These are phyloP conservation scores for Chrysophaeum taylorii DNA, from an alignment of 352 stramenopile genomes.

Conservation along the genomic window DNA sequence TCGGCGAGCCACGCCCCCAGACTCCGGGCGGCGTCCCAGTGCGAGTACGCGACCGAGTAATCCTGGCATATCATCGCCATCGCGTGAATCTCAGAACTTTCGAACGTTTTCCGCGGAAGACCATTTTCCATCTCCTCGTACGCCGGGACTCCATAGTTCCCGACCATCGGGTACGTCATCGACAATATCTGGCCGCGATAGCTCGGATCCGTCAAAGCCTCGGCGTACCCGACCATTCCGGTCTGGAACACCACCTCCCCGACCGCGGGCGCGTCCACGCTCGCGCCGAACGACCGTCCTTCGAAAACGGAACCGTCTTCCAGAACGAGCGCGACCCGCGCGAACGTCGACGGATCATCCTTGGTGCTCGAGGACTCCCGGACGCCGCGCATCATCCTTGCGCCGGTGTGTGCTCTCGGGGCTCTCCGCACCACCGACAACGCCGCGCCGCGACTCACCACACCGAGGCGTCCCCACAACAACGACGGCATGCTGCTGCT, in stretches of 20 bases:
- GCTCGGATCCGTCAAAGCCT: slow-evolving; percentile 93
- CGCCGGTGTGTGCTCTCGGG: too few species aligned
- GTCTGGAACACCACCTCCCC: slow-evolving; percentile 93
- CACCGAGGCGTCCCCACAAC: too few species aligned
- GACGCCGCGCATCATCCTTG: too few species aligned
- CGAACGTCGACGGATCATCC: slow-evolving; percentile 12
- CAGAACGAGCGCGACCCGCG: slow-evolving; percentile 55
- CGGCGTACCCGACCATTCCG: slow-evolving; percentile 96
- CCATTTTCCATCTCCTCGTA: slow-evolving; percentile 70
- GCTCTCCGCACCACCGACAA: too few species aligned
- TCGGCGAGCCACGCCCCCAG: slow-evolving; percentile 65
- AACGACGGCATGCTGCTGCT: too few species aligned
- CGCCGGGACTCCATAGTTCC: slow-evolving; percentile 94
- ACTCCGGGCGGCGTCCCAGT: slow-evolving; percentile 73
- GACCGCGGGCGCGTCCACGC: slow-evolving; percentile 53
- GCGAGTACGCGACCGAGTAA: slow-evolving; percentile 89
- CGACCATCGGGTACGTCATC: slow-evolving; percentile 90
- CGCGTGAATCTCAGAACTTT: slow-evolving; percentile 87
- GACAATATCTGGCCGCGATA: slow-evolving; percentile 93
- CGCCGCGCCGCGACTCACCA: too few species aligned
- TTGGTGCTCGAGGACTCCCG: not conserved
- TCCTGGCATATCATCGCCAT: slow-evolving; percentile 89
- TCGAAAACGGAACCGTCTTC: slow-evolving; percentile 65
- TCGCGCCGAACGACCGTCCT: slow-evolving; percentile 71
- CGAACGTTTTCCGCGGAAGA: slow-evolving; percentile 81